A percentile compares a stretch with the other conserved stretches of the same genome.
Conservation (phyloP, 2,329 filamentous ascomycete species). For the Pyricularia sp. region DNA sequence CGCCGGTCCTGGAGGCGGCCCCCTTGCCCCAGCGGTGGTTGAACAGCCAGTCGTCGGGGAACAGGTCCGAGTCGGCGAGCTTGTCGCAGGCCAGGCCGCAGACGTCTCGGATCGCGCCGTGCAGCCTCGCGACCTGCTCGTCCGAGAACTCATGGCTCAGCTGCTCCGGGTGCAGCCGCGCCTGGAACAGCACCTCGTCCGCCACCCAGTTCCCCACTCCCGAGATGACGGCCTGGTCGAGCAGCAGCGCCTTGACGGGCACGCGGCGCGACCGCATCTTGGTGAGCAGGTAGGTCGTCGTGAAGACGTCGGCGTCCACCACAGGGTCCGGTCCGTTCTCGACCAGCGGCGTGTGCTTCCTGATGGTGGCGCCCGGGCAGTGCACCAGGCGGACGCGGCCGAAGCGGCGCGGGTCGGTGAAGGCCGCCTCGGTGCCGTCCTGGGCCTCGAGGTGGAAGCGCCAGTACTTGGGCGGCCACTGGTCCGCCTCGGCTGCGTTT, state of each 20-base stretch:
- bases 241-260: constrained; percentile 77
- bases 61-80: constrained; percentile 72
- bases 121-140: constrained; percentile 60
- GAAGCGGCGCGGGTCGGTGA: constrained; percentile 74
- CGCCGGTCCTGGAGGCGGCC: constrained; percentile 37
- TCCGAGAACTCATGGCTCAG: constrained; percentile 76
- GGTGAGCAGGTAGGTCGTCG: constrained; percentile 61
- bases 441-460: constrained; percentile 65
- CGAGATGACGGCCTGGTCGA: constrained; percentile 82
- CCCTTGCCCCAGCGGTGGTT: constrained; percentile 84
- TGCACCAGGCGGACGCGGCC: constrained; percentile 74
- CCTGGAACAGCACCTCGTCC: constrained; percentile 87
- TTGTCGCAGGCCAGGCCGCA: constrained; percentile 71
- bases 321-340: constrained; percentile 95
- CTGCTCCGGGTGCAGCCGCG: constrained; percentile 83
- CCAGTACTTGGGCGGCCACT: constrained; percentile 85
- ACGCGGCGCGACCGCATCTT: constrained; percentile 70
- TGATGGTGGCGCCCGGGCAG: constrained; percentile 66
- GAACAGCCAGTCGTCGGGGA: constrained; percentile 84
- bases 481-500: constrained; percentile 43
- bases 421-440: constrained; percentile 56
- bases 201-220: constrained; percentile 97
- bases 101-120: constrained; percentile 66
- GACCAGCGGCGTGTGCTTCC: constrained; percentile 67
- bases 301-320: constrained; percentile 68